Percentiles rank a stretch among this genome's conserved stretches.
phyloP scores from a whole-genome alignment of 306 rosid genomes.

The Potentilla sterilis region DNA sequence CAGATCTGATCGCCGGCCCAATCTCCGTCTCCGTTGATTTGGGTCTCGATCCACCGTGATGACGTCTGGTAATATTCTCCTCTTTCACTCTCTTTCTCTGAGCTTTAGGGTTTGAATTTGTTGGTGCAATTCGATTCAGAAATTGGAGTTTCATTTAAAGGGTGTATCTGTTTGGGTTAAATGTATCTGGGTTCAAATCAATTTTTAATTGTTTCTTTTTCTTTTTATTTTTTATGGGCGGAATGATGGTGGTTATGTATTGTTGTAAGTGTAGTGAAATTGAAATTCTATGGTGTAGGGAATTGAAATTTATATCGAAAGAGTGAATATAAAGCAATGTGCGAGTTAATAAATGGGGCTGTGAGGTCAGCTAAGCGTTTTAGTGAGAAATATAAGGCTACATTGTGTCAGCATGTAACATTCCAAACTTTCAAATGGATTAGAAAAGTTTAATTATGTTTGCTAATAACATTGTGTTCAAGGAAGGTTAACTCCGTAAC shows the following conservation, averaged over 20 bases:
- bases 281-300: not conserved
- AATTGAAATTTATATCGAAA: not conserved
- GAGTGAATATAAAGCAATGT: no score
- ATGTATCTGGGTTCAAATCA: not conserved
- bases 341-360: no score
- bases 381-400: no score
- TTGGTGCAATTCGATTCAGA: not conserved
- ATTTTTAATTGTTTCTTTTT: not conserved
- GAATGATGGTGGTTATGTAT: not conserved
- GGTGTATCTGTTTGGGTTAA: slow-evolving; percentile 11
- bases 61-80: slow-evolving; percentile 69
- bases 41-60: slow-evolving; percentile 63
- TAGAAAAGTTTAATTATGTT: no score
- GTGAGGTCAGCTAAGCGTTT: no score
- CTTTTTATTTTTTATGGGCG: not conserved
- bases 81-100: not conserved
- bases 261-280: not conserved
- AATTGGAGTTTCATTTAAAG: not conserved
- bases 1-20: slow-evolving; percentile 32
- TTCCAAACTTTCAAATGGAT: no score
- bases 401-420: no score
- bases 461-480: no score
- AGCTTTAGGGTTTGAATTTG: not conserved
- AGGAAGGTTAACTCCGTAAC: no score
- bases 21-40: slow-evolving; percentile 19